These are phyloP conservation scores for Yamadazyma spencermartinsiae DNA, from an alignment of 1,139 yeast species.

Conservation along the genomic window DNA sequence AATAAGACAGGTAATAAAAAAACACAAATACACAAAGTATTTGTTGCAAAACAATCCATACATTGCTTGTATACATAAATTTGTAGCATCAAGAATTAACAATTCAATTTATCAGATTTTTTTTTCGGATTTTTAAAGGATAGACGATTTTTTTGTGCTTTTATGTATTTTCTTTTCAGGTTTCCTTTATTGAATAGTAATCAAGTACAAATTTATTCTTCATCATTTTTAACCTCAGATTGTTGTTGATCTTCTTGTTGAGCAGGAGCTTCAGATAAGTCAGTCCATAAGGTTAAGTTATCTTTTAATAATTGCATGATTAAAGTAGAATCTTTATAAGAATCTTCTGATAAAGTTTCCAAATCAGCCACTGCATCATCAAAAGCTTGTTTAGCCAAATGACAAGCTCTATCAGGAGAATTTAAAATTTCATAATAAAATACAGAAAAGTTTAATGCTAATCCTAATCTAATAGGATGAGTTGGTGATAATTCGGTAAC, in stretches of 20 bases:
- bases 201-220: constrained; percentile 17
- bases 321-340: constrained; percentile 96
- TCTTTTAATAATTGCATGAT: constrained; percentile 98
- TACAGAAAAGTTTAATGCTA: constrained; percentile 96
- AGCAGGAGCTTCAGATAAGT: constrained; percentile 86
- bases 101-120: constrained; percentile 1
- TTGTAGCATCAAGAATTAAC: constrained; percentile 1
- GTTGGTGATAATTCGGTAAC: constrained; percentile 97
- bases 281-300: constrained; percentile 98
- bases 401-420: constrained; percentile 98
- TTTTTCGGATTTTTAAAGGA: neutral
- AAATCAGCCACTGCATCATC: constrained; percentile 99
- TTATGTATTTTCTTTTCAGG: too few species aligned
- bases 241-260: constrained; percentile 53
- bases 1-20: constrained; percentile 13
- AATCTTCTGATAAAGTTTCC: constrained; percentile 95
- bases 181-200: neutral
- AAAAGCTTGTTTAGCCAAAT: constrained; percentile 97
- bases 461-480: constrained; percentile 97
- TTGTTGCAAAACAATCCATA: neutral
- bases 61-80: neutral
- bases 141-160: too few species aligned
- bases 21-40: constrained; percentile 7
- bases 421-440: constrained; percentile 97
- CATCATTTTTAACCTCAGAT: constrained; percentile 24